These are phyloP conservation scores for Heliocybe sulcata DNA, from an alignment of 1,284 basidiomycete genomes.

Conservation along the genomic window DNA sequence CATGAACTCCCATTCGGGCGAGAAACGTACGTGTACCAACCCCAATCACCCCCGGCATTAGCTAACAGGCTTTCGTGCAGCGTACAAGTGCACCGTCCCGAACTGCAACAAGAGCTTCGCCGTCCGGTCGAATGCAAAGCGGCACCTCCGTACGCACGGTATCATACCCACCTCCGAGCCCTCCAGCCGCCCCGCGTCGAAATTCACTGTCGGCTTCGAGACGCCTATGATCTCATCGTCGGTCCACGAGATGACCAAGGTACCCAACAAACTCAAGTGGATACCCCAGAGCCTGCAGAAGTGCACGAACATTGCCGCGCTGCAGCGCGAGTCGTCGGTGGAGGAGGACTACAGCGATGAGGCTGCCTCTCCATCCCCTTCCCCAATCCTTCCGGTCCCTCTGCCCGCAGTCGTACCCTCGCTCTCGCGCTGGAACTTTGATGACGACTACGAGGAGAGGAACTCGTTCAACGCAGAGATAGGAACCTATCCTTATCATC, in stretches of 20 bases:
- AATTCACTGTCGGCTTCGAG: slow-evolving; percentile 37
- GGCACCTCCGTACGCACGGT: slow-evolving; percentile 52
- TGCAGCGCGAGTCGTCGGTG: slow-evolving; percentile 19
- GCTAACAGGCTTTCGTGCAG: slow-evolving; percentile 23
- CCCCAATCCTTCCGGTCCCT: slow-evolving; percentile 6
- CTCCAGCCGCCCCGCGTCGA: slow-evolving; percentile 19
- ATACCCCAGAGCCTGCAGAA: slow-evolving; percentile 30
- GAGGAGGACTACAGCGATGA: slow-evolving; percentile 20
- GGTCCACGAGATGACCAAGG: slow-evolving; percentile 31
- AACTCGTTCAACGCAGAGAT: slow-evolving; percentile 14
- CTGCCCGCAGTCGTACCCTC: slow-evolving; percentile 19
- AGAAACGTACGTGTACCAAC: slow-evolving; percentile 42
- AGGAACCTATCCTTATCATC: slow-evolving; percentile 24
- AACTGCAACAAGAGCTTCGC: slow-evolving; percentile 53
- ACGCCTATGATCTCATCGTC: slow-evolving; percentile 33
- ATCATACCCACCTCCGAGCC: slow-evolving; percentile 25
- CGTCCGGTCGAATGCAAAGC: slow-evolving; percentile 57
- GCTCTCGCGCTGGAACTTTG: slow-evolving; percentile 13
- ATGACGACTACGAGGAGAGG: slow-evolving; percentile 14
- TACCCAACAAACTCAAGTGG: slow-evolving; percentile 35
- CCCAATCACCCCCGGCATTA: neutral
- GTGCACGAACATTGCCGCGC: slow-evolving; percentile 22
- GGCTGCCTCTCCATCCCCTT: neutral
- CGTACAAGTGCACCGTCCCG: slow-evolving; percentile 46
- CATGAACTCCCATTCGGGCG: slow-evolving; percentile 66